phyloP scores from a whole-genome alignment of 306 rosid species.

The Medicago lupulina region DNA sequence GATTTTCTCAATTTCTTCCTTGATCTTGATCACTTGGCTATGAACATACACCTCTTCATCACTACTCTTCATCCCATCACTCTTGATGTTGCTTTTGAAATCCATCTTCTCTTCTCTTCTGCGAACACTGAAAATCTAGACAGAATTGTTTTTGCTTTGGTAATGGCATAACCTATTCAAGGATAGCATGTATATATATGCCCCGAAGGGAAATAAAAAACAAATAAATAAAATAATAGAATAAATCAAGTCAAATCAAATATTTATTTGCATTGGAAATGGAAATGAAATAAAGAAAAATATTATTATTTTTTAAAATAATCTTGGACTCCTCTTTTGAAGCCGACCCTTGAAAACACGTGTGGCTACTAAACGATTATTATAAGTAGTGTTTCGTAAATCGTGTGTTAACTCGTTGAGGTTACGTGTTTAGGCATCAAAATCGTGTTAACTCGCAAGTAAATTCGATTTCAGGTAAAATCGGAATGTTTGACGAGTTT shows the following conservation, averaged over 20 bases:
- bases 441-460: too few relatives aligned
- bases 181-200: not conserved
- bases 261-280: not conserved
- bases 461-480: too few relatives aligned
- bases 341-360: not conserved
- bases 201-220: not conserved
- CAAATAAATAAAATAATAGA: not conserved
- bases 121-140: too few relatives aligned
- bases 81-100: not conserved
- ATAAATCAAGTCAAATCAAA: not conserved
- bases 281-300: constrained; percentile 2
- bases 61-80: not conserved
- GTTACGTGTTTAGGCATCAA: too few relatives aligned
- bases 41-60: constrained; percentile 54
- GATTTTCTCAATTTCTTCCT: constrained; percentile 70
- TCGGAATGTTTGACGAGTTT: too few relatives aligned
- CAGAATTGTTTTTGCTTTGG: not conserved
- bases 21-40: constrained; percentile 82
- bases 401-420: too few relatives aligned
- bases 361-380: not conserved
- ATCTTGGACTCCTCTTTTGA: not conserved
- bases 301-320: not conserved
- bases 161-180: not conserved
- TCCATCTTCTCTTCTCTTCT: constrained; percentile 24
- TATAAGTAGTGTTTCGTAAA: too few relatives aligned